Conservation (phyloP, 768 basidiomycete species). For the Tephrocybe sp. region DNA sequence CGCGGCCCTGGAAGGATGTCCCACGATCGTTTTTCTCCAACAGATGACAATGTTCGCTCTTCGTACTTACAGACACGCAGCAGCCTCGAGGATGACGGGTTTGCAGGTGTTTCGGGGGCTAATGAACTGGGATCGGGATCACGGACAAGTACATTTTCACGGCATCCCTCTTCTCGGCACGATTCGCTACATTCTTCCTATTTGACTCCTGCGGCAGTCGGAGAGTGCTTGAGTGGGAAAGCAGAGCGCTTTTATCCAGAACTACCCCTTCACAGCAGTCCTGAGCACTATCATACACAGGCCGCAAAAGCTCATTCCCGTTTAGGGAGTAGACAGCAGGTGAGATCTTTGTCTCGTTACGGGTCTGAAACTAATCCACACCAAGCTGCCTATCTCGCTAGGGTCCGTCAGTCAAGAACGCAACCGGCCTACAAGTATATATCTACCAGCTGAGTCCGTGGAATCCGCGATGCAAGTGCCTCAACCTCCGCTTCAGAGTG, state of each 20-base stretch:
- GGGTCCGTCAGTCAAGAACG: too few relatives aligned
- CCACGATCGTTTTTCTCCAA: neutral
- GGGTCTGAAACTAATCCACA: too few relatives aligned
- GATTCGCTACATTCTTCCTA: conserved; percentile 4
- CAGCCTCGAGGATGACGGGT: conserved; percentile 38
- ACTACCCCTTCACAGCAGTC: conserved; percentile 18
- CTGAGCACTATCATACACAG: conserved; percentile 16
- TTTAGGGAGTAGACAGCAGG: neutral
- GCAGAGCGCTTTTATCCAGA: conserved; percentile 14
- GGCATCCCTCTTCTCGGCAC: conserved; percentile 23
- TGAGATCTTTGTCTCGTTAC: neutral
- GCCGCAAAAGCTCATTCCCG: neutral
- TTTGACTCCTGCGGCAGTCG: neutral
- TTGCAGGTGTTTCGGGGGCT: conserved; percentile 35
- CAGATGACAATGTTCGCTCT: neutral
- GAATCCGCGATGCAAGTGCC: too few relatives aligned
- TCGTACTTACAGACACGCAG: conserved; percentile 21
- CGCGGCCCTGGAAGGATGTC: neutral
- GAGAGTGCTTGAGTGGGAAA: neutral
- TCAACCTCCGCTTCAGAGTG: too few relatives aligned
- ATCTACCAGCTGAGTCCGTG: too few relatives aligned
- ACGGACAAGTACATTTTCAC: conserved; percentile 15
- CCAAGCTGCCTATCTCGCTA: too few relatives aligned
- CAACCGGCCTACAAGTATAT: neutral
- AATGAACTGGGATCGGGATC: conserved; percentile 39